Evolutionary conservation across 257 asterid species (phyloP).

Genomic region (Nicotiana attenuata): DNA sequence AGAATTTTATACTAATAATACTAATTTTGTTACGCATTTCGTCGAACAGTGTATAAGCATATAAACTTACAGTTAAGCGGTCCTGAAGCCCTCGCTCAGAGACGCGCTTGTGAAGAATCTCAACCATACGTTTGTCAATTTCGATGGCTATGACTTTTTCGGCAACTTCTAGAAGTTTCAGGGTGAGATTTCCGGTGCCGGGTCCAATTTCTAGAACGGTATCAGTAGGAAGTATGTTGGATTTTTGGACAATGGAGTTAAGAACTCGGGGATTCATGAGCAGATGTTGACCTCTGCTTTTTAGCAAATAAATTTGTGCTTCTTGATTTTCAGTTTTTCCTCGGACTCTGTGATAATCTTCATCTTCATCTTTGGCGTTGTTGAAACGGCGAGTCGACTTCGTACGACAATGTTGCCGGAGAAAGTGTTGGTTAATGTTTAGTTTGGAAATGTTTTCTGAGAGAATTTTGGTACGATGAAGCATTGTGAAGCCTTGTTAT

Average conservation of each 20-base stretch:
- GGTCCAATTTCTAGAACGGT: slow-evolving; percentile 94
- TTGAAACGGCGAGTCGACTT: slow-evolving; percentile 32
- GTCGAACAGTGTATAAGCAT: slow-evolving; percentile 32
- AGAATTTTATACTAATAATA: not conserved
- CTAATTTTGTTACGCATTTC: slow-evolving; percentile 11
- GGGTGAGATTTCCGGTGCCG: slow-evolving; percentile 91
- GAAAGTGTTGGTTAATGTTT: not conserved
- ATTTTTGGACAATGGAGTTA: slow-evolving; percentile 56
- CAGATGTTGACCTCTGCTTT: slow-evolving; percentile 91
- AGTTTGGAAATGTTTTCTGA: slow-evolving; percentile 19
- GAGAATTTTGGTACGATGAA: slow-evolving; percentile 17
- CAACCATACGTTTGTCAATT: slow-evolving; percentile 80
- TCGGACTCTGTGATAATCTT: slow-evolving; percentile 19
- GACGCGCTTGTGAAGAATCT: slow-evolving; percentile 52
- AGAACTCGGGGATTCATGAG: slow-evolving; percentile 68
- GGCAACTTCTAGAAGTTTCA: slow-evolving; percentile 77
- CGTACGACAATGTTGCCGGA: slow-evolving; percentile 30
- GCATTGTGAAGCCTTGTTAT: slow-evolving; percentile 23
- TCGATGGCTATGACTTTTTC: slow-evolving; percentile 68
- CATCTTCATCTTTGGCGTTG: slow-evolving; percentile 18
- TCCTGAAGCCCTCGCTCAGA: slow-evolving; percentile 45
- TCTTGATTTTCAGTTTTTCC: slow-evolving; percentile 20
- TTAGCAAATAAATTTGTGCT: slow-evolving; percentile 39
- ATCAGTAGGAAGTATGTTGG: slow-evolving; percentile 59
- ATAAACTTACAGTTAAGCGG: slow-evolving; percentile 52